Percentiles rank a stretch among this genome's conserved stretches.
Conservation (phyloP, 2,329 filamentous ascomycete genomes). For the Camptophora hylomeconis region DNA sequence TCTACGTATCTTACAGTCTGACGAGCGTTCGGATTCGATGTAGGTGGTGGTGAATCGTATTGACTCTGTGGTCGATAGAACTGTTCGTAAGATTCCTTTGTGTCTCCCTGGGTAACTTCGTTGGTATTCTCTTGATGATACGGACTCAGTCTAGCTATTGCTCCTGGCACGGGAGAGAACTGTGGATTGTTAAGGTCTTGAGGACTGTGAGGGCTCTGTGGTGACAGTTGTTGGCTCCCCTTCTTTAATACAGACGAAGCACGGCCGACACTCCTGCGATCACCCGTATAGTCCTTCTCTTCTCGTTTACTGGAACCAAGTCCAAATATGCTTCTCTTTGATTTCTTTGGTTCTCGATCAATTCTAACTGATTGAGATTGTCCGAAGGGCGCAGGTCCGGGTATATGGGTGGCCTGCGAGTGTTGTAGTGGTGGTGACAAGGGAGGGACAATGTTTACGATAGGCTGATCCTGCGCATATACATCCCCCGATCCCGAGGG, state of each 20-base stretch:
- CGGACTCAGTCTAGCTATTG: too few species aligned
- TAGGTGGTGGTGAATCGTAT: slow-evolving; percentile 7
- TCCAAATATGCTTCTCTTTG: slow-evolving; percentile 13
- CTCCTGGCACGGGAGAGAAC: background rate
- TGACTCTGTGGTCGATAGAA: slow-evolving; percentile 5
- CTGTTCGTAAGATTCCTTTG: slow-evolving; percentile 2
- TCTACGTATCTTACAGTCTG: slow-evolving; percentile 15
- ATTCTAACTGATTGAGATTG: slow-evolving; percentile 11
- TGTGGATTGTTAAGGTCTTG: slow-evolving; percentile 1
- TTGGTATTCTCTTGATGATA: slow-evolving; percentile 3
- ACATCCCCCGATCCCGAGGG: slow-evolving; percentile 7
- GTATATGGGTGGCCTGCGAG: slow-evolving; percentile 9
- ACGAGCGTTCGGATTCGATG: slow-evolving; percentile 10
- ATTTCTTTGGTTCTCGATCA: slow-evolving; percentile 12
- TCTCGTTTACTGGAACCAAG: slow-evolving; percentile 12
- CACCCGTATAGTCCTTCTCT: slow-evolving; percentile 11
- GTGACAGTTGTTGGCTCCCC: slow-evolving; percentile 6
- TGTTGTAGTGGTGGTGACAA: slow-evolving; percentile 8
- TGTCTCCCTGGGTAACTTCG: slow-evolving; percentile 1
- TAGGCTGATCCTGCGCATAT: slow-evolving; percentile 12
- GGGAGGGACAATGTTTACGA: slow-evolving; percentile 12
- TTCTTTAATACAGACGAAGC: slow-evolving; percentile 15
- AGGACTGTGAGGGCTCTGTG: slow-evolving; percentile 6
- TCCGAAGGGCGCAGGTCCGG: slow-evolving; percentile 15
- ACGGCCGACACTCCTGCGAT: slow-evolving; percentile 12